Conservation (phyloP, 192 early-diverging fungal genomes). For the Diversispora eburnea region DNA sequence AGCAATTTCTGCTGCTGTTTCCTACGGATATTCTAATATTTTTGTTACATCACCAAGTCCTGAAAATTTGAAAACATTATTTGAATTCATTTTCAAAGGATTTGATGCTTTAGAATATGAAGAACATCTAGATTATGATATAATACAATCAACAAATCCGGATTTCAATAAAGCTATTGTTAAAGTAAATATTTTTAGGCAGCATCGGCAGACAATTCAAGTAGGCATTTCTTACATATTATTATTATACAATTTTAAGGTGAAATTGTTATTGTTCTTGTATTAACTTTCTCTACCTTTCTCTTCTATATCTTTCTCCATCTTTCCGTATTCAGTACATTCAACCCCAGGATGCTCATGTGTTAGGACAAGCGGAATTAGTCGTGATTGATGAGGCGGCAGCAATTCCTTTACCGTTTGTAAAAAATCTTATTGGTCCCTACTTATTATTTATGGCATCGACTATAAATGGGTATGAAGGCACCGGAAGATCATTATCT, state of each 20-base stretch:
- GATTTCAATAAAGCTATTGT: conserved; percentile 95
- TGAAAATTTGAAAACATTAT: conserved; percentile 97
- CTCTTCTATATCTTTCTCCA: neutral
- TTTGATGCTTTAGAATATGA: conserved; percentile 98
- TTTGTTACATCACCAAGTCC: conserved; percentile 97
- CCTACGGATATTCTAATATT: conserved; percentile 98
- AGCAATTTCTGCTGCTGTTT: conserved; percentile 90
- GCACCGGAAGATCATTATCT: conserved; percentile 94
- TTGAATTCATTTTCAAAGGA: conserved; percentile 97
- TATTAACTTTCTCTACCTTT: neutral
- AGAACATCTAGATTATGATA: conserved; percentile 98
- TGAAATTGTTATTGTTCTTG: too few species aligned
- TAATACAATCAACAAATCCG: conserved; percentile 96
- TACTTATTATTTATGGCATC: conserved; percentile 98
- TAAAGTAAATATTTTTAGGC: conserved; percentile 90
- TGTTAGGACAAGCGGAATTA: conserved; percentile 94
- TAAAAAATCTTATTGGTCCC: conserved; percentile 87
- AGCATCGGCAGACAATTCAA: conserved; percentile 97
- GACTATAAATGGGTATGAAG: conserved; percentile 99
- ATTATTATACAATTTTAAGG: neutral
- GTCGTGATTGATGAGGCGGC: conserved; percentile 99
- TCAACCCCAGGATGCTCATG: conserved; percentile 90
- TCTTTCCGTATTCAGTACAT: conserved; percentile 68
- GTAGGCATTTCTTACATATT: conserved; percentile 30
- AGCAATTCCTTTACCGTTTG: conserved; percentile 92